Evolutionary conservation across 2,329 filamentous ascomycete genomes (phyloP), one percentile per base, ranked within the genome.

Genomic region (Cryphonectria carpinicola): DNA sequence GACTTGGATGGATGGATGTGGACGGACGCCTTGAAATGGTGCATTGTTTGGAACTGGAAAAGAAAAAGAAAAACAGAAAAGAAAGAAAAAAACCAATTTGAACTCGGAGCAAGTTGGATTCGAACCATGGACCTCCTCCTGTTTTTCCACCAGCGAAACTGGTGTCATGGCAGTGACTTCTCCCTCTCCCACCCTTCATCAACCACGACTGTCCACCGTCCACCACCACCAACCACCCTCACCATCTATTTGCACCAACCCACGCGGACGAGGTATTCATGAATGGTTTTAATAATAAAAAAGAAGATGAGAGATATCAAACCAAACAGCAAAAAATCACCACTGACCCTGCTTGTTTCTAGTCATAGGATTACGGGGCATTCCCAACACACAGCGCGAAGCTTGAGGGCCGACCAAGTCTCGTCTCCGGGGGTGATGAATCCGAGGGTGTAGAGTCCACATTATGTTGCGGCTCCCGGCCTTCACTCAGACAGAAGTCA

Each of bases 351-450:
- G n/a, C 37, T 22, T 41, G 25, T 56, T 56, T 66, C 46, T 66
- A 43, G 32, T 43, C 61, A 69, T 64, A 32, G 56, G 46, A 58
- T 56, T 43, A 62, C 35, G 60, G 32, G 32, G 60, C 60, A 62
- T 62, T 41, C 37, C 37, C 60, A 62, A 37, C 37, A 39, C 60
- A 58, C 60, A 62, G 60, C 60, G 60, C 60, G 35, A 62, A 62
- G 60, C 60, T 41, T 62, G 60, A 62, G 60, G 37, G 37, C 60
- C 32, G n/a, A 62, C 60, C 60, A 62, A 62, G 37, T 37, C 60
- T 62, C 37, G 60, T 41, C 60, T 62, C 3, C 35, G 32, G 35
- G 60, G 60, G 60, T 62, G 60, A 39, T 41, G 25, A 32, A 58
- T 32, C 54, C 54, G 54, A 58, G 54, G 54, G 54, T 35, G 13